Base-by-base conservation (phyloP, 2,329 filamentous ascomycete species). In the Davidsoniella neocaledoniae region DNA sequence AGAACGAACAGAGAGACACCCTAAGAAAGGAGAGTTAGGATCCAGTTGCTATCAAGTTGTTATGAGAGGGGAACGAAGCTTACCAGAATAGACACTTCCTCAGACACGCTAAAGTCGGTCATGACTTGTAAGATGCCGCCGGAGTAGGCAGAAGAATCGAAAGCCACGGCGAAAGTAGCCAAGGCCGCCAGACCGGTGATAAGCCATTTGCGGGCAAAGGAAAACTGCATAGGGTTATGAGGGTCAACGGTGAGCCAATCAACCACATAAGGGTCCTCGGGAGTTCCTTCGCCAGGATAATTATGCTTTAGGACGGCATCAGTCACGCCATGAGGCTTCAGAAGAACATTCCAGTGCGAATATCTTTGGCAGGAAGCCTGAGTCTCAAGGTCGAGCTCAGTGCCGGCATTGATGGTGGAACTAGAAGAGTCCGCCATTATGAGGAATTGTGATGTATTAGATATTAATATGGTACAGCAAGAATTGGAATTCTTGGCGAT, bases 101-200 rank as follows among this genome's bases (percentile, higher is more conserved):
- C 56, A 1, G 63, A 65, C 25, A 76, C 67, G 10, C 63, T 51
- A 55, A 84, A 83, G 33, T 77, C 66, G 1, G 54, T 41, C 12
- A 78, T 66, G 48, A 85, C 68, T 45, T 76, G 64, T 7, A 56
- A 51, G 12, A 78, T 60, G 43, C 75, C 76, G 10, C 76, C 76
- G 3, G 74, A 75, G 61, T 77, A 83, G 29, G 81, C 81, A 1
- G 77, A 81, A 16, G 79, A 83, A 49, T 77, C 75, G 57, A 87
- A 81, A 2, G 83, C 69, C 26, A 86, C 79, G 25, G 72, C 79
- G 41, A 87, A 69, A 1, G 80, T 82, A 12, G 81, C 76, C 25
- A 81, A 57, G 10, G 81, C 79, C 51, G 81, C 74, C 8, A 52
- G 33, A 48, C 74, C 58, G 1, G 79, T 81, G 55, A 81, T 74